Evolutionary conservation across 1,284 basidiomycete species (phyloP).

Genomic region (Ceratobasidium sp.): DNA sequence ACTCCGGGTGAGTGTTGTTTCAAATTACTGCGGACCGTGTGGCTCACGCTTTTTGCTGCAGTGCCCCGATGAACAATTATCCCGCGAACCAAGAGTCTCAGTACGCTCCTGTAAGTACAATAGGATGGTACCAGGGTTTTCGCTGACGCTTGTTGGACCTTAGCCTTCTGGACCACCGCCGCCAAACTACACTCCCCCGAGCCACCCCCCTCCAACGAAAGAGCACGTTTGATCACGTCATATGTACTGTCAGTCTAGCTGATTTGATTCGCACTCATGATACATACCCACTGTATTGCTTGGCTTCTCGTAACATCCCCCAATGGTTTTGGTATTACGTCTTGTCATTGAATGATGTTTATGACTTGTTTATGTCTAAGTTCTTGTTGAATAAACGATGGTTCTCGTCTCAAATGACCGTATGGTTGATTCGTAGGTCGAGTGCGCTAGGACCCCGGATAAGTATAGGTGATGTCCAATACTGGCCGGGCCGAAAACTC

Average conservation of each 20-base stretch:
- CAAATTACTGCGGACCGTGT: not conserved
- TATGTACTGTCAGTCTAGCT: not conserved
- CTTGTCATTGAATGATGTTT: too few species aligned
- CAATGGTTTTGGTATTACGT: slow-evolving; percentile 1
- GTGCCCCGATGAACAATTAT: slow-evolving; percentile 32
- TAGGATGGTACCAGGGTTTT: not conserved
- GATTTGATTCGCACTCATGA: not conserved
- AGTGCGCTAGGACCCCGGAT: not conserved
- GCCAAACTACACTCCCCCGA: slow-evolving; percentile 22
- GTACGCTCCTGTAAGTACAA: slow-evolving; percentile 28
- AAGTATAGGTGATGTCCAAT: not conserved
- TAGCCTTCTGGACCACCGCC: slow-evolving; percentile 34
- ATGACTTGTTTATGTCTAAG: not conserved
- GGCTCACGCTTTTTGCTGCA: not conserved
- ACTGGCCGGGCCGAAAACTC: not conserved
- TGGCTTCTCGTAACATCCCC: slow-evolving; percentile 24
- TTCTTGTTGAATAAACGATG: not conserved
- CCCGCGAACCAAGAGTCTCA: slow-evolving; percentile 21
- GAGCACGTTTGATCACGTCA: slow-evolving; percentile 1
- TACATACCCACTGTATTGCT: not conserved
- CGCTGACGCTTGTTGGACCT: not conserved
- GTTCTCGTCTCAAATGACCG: not conserved
- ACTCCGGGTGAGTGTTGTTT: slow-evolving; percentile 15
- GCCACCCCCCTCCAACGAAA: slow-evolving; percentile 32
- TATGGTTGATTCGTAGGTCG: too few species aligned